These are phyloP conservation scores for Mycena filopes DNA, from an alignment of 768 basidiomycete species.

Conservation along the genomic window DNA sequence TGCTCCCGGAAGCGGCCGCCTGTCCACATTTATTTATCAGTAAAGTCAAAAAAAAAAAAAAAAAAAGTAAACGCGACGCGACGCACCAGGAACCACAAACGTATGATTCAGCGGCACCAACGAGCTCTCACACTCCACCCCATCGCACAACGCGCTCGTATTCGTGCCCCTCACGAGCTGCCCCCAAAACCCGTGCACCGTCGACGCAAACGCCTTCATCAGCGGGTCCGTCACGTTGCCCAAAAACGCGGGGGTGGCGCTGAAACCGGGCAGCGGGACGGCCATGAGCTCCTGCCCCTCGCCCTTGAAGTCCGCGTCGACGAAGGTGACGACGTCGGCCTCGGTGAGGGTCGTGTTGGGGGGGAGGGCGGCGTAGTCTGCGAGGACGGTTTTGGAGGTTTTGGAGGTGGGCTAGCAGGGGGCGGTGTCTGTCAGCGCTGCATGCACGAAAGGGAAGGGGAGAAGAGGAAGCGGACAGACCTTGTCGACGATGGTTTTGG, in stretches of 20 bases:
- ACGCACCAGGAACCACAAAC: slow-evolving; percentile 88
- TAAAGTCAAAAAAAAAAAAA: background rate
- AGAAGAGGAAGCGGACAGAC: slow-evolving; percentile 35
- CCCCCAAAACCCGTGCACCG: slow-evolving; percentile 90
- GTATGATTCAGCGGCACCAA: slow-evolving; percentile 93
- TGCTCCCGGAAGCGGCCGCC: slow-evolving; percentile 84
- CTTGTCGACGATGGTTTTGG: slow-evolving; percentile 90
- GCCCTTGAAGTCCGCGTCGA: slow-evolving; percentile 80
- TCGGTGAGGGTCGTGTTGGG: slow-evolving; percentile 57
- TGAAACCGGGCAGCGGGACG: slow-evolving; percentile 69
- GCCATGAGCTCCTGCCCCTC: slow-evolving; percentile 88
- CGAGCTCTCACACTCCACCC: slow-evolving; percentile 77
- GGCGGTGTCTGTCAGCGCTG: slow-evolving; percentile 19
- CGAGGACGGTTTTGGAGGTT: slow-evolving; percentile 69
- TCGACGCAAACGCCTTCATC: slow-evolving; percentile 75
- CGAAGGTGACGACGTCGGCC: slow-evolving; percentile 72
- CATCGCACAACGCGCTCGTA: slow-evolving; percentile 63
- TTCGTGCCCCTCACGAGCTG: slow-evolving; percentile 84
- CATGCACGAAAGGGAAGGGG: background rate
- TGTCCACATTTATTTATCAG: slow-evolving; percentile 34
- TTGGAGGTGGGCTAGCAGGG: slow-evolving; percentile 88
- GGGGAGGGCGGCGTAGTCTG: slow-evolving; percentile 62
- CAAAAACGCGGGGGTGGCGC: slow-evolving; percentile 71
- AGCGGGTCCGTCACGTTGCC: slow-evolving; percentile 76
- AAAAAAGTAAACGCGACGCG: background rate